Percentiles rank a stretch among this genome's conserved stretches.
These are phyloP conservation scores for Hypoxylon sp. DNA, from an alignment of 2,329 filamentous ascomycete genomes.

Conservation along the genomic window DNA sequence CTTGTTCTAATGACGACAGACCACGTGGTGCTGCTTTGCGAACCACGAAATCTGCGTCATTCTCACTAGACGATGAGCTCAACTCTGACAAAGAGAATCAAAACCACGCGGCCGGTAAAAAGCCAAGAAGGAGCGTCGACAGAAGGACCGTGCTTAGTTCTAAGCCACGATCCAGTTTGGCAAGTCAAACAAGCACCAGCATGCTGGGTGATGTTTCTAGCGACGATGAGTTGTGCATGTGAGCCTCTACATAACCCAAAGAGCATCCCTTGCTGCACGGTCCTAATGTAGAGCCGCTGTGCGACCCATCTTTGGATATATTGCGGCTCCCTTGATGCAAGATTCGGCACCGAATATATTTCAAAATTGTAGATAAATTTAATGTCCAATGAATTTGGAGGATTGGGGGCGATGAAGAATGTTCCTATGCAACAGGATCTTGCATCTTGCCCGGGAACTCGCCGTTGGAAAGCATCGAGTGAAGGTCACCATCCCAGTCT, in stretches of 20 bases:
- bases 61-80: conserved; percentile 35
- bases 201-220: conserved; percentile 38
- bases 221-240: conserved; percentile 48
- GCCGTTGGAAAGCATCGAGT: conserved; percentile 1
- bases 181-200: conserved; percentile 21
- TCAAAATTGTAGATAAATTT: conserved; percentile 19
- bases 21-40: conserved; percentile 13
- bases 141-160: conserved; percentile 15
- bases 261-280: conserved; percentile 1
- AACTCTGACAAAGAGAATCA: conserved; percentile 44
- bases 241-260: conserved; percentile 2
- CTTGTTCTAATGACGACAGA: conserved; percentile 31
- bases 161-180: conserved; percentile 35
- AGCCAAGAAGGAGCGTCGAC: conserved; percentile 33
- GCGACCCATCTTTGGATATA: conserved; percentile 20
- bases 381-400: conserved; percentile 15
- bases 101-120: conserved; percentile 12
- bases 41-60: conserved; percentile 5
- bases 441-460: conserved; percentile 14
- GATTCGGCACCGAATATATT: conserved; percentile 19
- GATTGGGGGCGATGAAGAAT: conserved; percentile 9
- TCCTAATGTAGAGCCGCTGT: background rate
- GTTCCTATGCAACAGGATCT: conserved; percentile 18
- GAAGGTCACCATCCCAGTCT: background rate
- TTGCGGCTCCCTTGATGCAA: conserved; percentile 2